These are phyloP conservation scores for Claviceps maximensis DNA, from an alignment of 2,329 filamentous ascomycete genomes.

Conservation along the genomic window DNA sequence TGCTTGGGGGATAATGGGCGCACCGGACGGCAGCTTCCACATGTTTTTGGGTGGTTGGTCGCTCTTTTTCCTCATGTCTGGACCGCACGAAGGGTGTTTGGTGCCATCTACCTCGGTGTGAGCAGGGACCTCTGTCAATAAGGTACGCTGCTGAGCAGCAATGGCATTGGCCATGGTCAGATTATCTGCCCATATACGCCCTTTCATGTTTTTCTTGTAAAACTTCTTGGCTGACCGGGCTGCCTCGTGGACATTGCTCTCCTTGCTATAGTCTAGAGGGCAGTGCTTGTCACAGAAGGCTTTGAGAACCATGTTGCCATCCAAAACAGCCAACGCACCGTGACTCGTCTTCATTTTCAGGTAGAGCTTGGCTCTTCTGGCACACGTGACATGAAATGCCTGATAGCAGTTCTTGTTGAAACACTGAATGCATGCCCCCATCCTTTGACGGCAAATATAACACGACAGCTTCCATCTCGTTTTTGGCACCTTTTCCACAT, in stretches of 20 bases:
- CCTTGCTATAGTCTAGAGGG: constrained; percentile 73
- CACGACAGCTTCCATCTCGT: constrained; percentile 87
- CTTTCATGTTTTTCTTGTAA: constrained; percentile 81
- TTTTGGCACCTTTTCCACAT: constrained; percentile 93
- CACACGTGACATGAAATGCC: constrained; percentile 95
- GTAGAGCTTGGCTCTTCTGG: constrained; percentile 72
- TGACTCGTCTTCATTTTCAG: constrained; percentile 94
- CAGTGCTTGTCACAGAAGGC: constrained; percentile 95
- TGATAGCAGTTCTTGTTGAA: constrained; percentile 95
- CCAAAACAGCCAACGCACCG: constrained; percentile 61
- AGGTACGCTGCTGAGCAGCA: constrained; percentile 56
- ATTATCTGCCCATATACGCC: constrained; percentile 82
- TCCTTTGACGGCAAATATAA: constrained; percentile 93
- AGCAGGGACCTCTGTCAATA: constrained; percentile 52
- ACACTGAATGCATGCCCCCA: constrained; percentile 98
- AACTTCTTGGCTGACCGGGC: constrained; percentile 75
- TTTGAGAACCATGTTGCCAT: constrained; percentile 72
- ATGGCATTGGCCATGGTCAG: constrained; percentile 71
- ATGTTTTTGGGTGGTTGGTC: constrained; percentile 22
- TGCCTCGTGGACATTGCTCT: constrained; percentile 70
- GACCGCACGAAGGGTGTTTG: constrained; percentile 51
- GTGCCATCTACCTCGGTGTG: constrained; percentile 78
- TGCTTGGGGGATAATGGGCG: constrained; percentile 81
- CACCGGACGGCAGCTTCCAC: constrained; percentile 93
- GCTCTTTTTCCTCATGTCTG: constrained; percentile 48